A percentile compares a stretch with the other conserved stretches of the same genome.
These are phyloP conservation scores for Petunia secreta DNA, from an alignment of 257 asterid species.

Conservation along the genomic window DNA sequence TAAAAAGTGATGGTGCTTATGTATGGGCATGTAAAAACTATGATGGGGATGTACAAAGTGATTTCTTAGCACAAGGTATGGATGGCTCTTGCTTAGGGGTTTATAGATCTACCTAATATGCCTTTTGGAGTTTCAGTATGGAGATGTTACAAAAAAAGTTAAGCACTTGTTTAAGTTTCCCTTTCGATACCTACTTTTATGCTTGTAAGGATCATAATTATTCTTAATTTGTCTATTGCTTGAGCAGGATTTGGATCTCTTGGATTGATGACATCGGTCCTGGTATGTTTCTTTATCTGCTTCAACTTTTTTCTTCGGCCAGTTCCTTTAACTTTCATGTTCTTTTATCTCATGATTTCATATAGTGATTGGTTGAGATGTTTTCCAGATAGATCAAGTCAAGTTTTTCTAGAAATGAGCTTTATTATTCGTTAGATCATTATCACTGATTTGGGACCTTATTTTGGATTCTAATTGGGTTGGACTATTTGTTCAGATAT, in stretches of 20 bases:
- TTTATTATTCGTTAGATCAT: neutral
- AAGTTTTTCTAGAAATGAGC: neutral
- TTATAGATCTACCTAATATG: neutral
- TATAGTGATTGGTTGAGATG: neutral
- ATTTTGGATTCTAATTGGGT: conserved; percentile 31
- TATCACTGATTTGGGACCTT: neutral
- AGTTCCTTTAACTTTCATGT: neutral
- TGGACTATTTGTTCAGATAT: conserved; percentile 57
- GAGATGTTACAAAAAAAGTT: neutral
- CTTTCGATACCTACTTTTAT: neutral
- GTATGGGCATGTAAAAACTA: conserved; percentile 99
- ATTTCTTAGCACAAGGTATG: conserved; percentile 96
- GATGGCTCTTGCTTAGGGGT: neutral
- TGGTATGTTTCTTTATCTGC: conserved; percentile 55
- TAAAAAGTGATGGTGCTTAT: conserved; percentile 98
- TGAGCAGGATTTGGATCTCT: conserved; percentile 95
- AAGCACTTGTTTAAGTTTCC: neutral
- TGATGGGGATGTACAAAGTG: conserved; percentile 99
- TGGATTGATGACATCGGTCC: conserved; percentile 97
- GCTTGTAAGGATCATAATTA: conserved; percentile 6
- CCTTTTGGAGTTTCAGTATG: neutral
- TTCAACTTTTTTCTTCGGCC: neutral
- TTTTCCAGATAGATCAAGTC: neutral
- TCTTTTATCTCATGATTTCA: neutral
- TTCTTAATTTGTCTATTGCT: conserved; percentile 25